These are phyloP conservation scores for Penicillium cataractarum DNA, from an alignment of 495 filamentous ascomycete genomes.

Conservation along the genomic window DNA sequence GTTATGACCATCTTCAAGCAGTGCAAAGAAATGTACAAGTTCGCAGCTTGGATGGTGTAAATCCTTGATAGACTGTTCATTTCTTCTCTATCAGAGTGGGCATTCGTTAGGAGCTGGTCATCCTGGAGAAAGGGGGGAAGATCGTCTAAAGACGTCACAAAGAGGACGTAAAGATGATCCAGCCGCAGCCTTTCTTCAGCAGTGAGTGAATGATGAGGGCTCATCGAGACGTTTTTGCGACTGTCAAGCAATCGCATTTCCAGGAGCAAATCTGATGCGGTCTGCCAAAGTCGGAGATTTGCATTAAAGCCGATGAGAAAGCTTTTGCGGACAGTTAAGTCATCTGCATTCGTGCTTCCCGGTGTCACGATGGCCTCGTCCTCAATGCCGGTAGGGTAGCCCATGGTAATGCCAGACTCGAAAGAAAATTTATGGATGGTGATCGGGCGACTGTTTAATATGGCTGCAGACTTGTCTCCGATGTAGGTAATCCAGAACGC, in stretches of 20 bases:
- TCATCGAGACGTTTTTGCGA: constrained; percentile 5
- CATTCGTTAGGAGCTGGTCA: constrained; percentile 14
- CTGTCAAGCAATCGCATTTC: constrained; percentile 24
- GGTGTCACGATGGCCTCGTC: constrained; percentile 15
- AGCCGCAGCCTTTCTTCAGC: constrained; percentile 19
- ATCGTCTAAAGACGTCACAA: constrained; percentile 26
- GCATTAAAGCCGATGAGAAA: constrained; percentile 29
- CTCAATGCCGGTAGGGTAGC: constrained; percentile 30
- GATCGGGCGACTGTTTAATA: constrained; percentile 33
- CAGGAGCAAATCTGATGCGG: constrained; percentile 25
- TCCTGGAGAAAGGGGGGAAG: constrained; percentile 21
- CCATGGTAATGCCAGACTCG: constrained; percentile 30
- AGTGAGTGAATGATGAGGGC: constrained; percentile 16
- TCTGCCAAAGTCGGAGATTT: constrained; percentile 28
- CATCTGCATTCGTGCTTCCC: constrained; percentile 16
- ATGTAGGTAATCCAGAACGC: constrained; percentile 37
- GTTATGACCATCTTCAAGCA: constrained; percentile 33
- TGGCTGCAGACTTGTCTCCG: constrained; percentile 37
- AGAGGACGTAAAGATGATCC: constrained; percentile 27
- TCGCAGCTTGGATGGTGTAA: constrained; percentile 30
- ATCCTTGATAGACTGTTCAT: constrained; percentile 9
- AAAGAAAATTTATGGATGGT: constrained; percentile 35
- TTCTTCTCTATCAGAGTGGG: constrained; percentile 4
- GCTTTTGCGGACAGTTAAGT: constrained; percentile 9
- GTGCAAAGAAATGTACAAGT: constrained; percentile 32